Conservation (phyloP, 2,329 filamentous ascomycete species). For the Fusarium pilosicola region DNA sequence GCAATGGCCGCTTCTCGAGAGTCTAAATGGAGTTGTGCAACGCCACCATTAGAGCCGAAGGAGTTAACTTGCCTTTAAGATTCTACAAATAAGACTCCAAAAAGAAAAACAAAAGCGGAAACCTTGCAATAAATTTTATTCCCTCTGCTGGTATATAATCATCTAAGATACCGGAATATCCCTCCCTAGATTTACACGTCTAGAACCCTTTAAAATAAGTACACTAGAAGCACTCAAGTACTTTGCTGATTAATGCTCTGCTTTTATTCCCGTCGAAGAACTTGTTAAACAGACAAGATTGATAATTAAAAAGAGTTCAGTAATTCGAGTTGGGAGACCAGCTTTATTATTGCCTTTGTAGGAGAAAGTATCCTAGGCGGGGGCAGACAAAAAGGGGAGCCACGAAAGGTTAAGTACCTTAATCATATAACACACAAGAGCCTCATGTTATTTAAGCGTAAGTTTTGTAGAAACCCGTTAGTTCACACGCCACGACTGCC, state of each 20-base stretch:
- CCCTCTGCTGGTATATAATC: neutral
- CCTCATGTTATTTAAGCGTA: neutral
- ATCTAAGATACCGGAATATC: neutral
- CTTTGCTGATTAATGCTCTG: neutral
- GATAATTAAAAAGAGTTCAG: neutral
- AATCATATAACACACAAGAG: no score
- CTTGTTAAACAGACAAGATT: neutral
- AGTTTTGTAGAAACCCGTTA: neutral
- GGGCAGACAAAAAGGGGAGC: neutral
- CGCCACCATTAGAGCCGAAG: neutral
- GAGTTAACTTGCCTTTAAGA: neutral
- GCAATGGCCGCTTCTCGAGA: neutral
- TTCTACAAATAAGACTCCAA: neutral
- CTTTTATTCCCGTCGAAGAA: neutral
- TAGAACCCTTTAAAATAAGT: neutral
- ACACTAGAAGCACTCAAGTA: neutral
- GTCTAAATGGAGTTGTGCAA: no score
- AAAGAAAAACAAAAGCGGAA: neutral
- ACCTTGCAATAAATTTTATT: rapidly evolving
- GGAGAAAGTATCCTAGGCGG: neutral
- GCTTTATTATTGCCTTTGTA: neutral
- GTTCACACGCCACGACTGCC: neutral
- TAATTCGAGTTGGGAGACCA: neutral
- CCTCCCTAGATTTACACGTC: neutral
- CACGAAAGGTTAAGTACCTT: neutral